phyloP scores from a whole-genome alignment of 257 asterid genomes.

The Fraxinus anomala region DNA sequence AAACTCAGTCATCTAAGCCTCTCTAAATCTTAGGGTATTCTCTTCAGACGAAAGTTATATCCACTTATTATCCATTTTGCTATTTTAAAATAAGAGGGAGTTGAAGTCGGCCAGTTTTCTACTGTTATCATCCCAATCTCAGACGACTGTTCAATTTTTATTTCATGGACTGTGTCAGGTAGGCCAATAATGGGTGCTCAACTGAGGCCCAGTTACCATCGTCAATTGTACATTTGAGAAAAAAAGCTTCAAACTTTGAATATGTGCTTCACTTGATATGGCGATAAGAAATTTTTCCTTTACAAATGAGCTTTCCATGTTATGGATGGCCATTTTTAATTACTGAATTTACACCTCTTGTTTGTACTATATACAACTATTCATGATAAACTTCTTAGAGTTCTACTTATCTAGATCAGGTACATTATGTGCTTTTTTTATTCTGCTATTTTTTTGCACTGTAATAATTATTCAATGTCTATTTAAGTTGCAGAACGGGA shows the following conservation, averaged over 20 bases:
- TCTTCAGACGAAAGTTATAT: not conserved
- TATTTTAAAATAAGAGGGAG: not conserved
- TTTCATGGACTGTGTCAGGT: not conserved
- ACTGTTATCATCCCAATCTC: not conserved
- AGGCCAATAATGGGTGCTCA: not conserved
- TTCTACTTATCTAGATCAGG: not conserved
- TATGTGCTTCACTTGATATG: not conserved
- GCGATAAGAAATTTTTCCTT: not conserved
- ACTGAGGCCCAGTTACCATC: not conserved
- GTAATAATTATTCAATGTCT: slow-evolving; percentile 12
- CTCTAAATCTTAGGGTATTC: not conserved
- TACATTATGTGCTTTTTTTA: not conserved
- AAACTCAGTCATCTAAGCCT: not conserved
- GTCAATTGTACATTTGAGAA: not conserved
- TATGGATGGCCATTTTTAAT: not conserved
- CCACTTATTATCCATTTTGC: not conserved
- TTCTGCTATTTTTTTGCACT: not conserved
- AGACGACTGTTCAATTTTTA: not conserved
- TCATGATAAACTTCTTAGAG: not conserved
- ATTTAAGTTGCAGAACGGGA: slow-evolving; percentile 55
- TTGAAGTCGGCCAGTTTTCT: not conserved
- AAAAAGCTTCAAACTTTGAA: not conserved
- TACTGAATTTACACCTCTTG: not conserved
- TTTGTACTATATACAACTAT: not conserved
- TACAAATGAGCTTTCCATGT: not conserved